A percentile compares a stretch with the other conserved stretches of the same genome.
phyloP scores from a whole-genome alignment of 208 protist species.

The Wallacemonas collosoma region DNA sequence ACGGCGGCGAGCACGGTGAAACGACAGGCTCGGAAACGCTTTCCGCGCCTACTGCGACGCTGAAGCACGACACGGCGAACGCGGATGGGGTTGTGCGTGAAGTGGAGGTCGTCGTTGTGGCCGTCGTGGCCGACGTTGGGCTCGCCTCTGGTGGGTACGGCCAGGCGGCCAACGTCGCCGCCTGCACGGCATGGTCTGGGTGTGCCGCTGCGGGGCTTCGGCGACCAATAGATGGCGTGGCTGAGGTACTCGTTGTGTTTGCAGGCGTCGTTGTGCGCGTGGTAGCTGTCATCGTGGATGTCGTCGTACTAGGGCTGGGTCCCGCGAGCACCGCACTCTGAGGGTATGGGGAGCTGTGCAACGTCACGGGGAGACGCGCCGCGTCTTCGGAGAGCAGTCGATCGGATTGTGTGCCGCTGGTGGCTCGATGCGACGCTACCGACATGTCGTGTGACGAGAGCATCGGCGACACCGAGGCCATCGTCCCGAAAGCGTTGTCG shows the following conservation, averaged over 20 bases:
- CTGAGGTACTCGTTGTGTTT: background rate
- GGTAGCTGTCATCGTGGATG: background rate
- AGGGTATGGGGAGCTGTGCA: background rate
- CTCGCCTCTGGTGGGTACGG: conserved; percentile 6
- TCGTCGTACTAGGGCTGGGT: background rate
- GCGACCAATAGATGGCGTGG: background rate
- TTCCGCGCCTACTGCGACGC: background rate
- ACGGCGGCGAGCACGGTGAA: background rate
- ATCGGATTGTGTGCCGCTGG: background rate
- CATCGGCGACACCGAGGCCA: conserved; percentile 1
- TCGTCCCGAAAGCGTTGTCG: background rate
- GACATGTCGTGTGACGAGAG: background rate
- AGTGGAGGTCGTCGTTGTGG: background rate
- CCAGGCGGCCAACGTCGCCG: background rate
- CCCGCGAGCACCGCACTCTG: background rate
- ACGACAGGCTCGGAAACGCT: background rate
- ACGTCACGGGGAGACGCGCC: background rate
- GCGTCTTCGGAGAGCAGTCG: background rate
- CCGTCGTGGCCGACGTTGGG: background rate
- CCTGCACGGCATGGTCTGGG: background rate
- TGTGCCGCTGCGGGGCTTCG: background rate
- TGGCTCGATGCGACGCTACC: background rate
- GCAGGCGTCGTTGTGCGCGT: background rate
- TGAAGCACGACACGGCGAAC: conserved; percentile 10
- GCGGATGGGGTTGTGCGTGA: conserved; percentile 1